A percentile compares a stretch with the other conserved stretches of the same genome.
Conservation (phyloP, 305 asterid genomes). For the Withania somnifera region DNA sequence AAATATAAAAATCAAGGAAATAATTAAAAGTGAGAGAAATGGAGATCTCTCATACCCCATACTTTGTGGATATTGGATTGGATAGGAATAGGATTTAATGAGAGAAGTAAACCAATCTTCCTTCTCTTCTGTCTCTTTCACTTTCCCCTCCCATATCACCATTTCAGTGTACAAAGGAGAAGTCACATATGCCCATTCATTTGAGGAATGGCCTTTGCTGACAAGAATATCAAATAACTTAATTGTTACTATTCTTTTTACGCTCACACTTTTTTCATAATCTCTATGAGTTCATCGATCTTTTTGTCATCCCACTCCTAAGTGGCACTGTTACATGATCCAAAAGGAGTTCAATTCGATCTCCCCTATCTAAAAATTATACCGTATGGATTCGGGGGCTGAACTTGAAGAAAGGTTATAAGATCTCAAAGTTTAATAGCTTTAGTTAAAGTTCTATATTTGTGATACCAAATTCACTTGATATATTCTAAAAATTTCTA, state of each 20-base stretch:
- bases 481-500: too few relatives aligned
- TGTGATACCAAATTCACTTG: not conserved
- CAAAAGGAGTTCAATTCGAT: not conserved
- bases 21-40: slow-evolving; percentile 4
- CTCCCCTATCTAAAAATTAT: not conserved
- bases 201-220: slow-evolving; percentile 17
- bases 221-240: slow-evolving; percentile 13
- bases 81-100: slow-evolving; percentile 7
- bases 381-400: not conserved
- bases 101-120: not conserved
- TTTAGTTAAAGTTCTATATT: not conserved
- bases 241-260: not conserved
- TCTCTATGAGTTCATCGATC: not conserved
- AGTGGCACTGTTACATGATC: not conserved
- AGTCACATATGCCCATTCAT: slow-evolving; percentile 15
- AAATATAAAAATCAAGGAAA: not conserved
- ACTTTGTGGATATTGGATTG: slow-evolving; percentile 14
- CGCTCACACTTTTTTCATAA: not conserved
- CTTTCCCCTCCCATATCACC: not conserved
- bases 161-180: slow-evolving; percentile 5
- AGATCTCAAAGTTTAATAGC: too few relatives aligned
- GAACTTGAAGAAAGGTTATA: not conserved
- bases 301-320: not conserved
- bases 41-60: slow-evolving; percentile 19
- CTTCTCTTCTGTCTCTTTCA: slow-evolving; percentile 7